phyloP scores from a whole-genome alignment of 129 eudicot genomes.

The Tanacetum coccineum region DNA sequence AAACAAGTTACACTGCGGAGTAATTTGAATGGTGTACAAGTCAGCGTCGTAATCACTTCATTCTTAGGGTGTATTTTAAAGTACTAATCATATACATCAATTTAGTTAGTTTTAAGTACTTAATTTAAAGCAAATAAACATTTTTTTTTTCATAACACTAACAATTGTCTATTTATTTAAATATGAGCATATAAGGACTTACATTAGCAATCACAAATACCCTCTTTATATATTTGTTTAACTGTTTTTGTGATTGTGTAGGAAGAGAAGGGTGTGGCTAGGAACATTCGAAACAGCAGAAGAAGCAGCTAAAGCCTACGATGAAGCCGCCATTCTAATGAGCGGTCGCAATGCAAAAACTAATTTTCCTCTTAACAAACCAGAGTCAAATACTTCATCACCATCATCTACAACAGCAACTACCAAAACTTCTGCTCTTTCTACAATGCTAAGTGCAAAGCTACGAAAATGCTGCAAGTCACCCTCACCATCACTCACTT shows the following conservation, averaged over 20 bases:
- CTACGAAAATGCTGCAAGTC: constrained; percentile 73
- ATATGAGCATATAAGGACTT: no score
- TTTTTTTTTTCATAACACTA: no score
- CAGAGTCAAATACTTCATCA: background rate
- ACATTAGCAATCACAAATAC: background rate
- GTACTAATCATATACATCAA: no score
- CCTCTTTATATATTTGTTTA: background rate
- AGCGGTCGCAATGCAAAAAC: constrained; percentile 94
- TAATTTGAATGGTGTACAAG: no score
- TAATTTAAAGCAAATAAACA: no score
- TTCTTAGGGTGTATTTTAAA: no score
- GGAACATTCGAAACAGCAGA: constrained; percentile 97
- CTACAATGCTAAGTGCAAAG: constrained; percentile 62
- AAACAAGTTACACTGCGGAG: no score
- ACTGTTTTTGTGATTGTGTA: constrained; percentile 9
- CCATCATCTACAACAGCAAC: constrained; percentile 17
- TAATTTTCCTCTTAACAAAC: constrained; percentile 50
- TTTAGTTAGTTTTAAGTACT: no score
- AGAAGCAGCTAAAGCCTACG: constrained; percentile 89
- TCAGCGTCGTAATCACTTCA: no score
- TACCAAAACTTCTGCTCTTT: constrained; percentile 33
- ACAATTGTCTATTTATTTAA: no score
- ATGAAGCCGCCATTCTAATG: constrained; percentile 85
- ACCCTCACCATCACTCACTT: constrained; percentile 82
- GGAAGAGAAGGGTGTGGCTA: constrained; percentile 94